phyloP scores from a whole-genome alignment of 2,329 filamentous ascomycete species.

The Colletotrichum sojae region DNA sequence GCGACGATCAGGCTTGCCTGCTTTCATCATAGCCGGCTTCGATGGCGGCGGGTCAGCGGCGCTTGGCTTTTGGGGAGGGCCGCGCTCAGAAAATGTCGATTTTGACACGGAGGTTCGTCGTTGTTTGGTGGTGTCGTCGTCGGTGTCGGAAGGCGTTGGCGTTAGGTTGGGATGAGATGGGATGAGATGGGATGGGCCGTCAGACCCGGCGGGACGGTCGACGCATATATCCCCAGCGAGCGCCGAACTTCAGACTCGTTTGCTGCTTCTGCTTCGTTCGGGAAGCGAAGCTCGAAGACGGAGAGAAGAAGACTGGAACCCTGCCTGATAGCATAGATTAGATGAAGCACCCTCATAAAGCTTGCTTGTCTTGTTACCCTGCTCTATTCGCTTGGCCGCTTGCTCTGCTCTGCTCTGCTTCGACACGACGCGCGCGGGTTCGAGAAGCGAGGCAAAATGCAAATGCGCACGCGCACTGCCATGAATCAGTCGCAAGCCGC shows the following conservation, averaged over 20 bases:
- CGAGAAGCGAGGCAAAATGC: background rate
- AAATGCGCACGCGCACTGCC: too few species aligned
- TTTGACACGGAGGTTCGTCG: background rate
- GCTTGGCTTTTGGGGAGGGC: constrained; percentile 6
- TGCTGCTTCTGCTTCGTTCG: too few species aligned
- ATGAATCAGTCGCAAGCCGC: too few species aligned
- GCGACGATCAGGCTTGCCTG: constrained; percentile 5
- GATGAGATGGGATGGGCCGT: background rate
- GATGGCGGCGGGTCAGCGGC: background rate
- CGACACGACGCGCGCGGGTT: background rate
- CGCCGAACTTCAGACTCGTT: constrained; percentile 18
- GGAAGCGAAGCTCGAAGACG: background rate
- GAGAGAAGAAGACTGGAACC: background rate
- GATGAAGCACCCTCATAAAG: background rate
- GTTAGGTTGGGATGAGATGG: background rate
- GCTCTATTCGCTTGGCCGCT: too few species aligned
- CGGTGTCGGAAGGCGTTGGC: background rate
- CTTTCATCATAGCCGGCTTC: background rate
- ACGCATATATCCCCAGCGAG: constrained; percentile 4
- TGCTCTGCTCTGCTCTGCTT: too few species aligned
- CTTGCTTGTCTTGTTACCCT: background rate
- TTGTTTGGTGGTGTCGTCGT: too few species aligned
- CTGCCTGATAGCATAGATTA: background rate
- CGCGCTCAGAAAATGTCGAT: background rate
- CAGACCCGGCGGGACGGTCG: constrained; percentile 9